Evolutionary conservation across 345 rosid species (phyloP), one percentile per base, ranked within the genome.

Genomic region (Eucalyptus rudis): DNA sequence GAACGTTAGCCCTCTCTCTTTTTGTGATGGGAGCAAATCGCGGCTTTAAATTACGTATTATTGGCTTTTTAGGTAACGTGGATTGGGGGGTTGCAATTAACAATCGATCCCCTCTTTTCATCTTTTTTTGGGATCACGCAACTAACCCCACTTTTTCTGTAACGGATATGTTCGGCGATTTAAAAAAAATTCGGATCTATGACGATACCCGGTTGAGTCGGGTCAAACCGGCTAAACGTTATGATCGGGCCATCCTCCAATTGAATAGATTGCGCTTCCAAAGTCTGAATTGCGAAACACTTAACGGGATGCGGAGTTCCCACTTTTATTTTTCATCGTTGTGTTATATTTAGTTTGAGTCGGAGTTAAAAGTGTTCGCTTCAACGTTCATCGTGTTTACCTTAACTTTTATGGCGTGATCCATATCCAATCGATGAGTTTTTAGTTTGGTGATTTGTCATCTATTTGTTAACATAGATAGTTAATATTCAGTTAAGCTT

Each of bases 391-490:
- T 62, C n/a, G 17, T 2, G 68, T 62, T 62, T 62, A 14, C 5
- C 68, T 2, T 13, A 0, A 62, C 8, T 62, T 62, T 62, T 62
- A 14, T 27, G 0, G 4, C 1, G 5, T 1, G 17, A 14, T 13
- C 20, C 19, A 0, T 0, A n/a, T 59, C 15, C 68, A 59, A 6
- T 59, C 1, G 2, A 3, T 59, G n/a, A 27, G 0, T 12, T 13
- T 64, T 64, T n/a, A 7, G 19, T 14, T 7, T 7, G 2, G 36
- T n/a, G 76, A 7, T 64, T 64, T 64, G 36, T n/a, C 76, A 64
- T 64, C 76, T n/a, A 64, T 13, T 29, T 6, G 36, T n/a, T 8
- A 4, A 64, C 17, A 62, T 13, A 62, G 17, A 62, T 29, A 7
- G 71, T 62, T 62, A 6, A n/a, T 29, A 13, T 62, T 62, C 33